A percentile compares a stretch with the other conserved stretches of the same genome.
phyloP scores from a whole-genome alignment of 1,284 basidiomycete genomes.

The Xerocomus nothofagi region DNA sequence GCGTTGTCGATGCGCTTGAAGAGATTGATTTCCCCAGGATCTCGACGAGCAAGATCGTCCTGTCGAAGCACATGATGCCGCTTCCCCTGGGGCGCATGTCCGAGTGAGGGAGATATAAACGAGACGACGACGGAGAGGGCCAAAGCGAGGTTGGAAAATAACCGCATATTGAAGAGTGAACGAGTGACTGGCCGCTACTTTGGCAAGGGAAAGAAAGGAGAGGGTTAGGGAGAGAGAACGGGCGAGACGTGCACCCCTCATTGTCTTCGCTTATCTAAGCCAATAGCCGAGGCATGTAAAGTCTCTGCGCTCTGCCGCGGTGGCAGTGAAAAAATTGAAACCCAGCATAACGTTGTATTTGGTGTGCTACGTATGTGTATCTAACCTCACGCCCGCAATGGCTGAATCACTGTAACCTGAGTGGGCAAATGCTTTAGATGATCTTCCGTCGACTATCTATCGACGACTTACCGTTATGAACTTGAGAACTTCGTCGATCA shows the following conservation, averaged over 20 bases:
- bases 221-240: background rate
- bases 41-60: constrained; percentile 27
- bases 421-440: constrained; percentile 4
- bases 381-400: constrained; percentile 26
- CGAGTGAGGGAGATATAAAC: constrained; percentile 19
- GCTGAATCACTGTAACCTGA: constrained; percentile 40
- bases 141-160: constrained; percentile 22
- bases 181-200: constrained; percentile 20
- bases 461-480: constrained; percentile 64
- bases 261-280: constrained; percentile 11
- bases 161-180: constrained; percentile 27
- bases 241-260: background rate
- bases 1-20: constrained; percentile 23
- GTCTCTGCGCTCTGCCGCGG: too few relatives aligned
- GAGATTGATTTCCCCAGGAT: constrained; percentile 25
- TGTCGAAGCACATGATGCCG: constrained; percentile 28
- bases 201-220: constrained; percentile 6
- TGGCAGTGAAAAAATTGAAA: too few relatives aligned
- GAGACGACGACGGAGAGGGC: constrained; percentile 21
- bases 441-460: background rate
- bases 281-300: background rate
- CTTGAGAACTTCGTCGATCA: constrained; percentile 92
- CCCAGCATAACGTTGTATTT: too few relatives aligned
- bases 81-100: constrained; percentile 23
- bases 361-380: constrained; percentile 6